Base-by-base conservation (phyloP, 345 rosid genomes). In the Euphorbia lathyris region DNA sequence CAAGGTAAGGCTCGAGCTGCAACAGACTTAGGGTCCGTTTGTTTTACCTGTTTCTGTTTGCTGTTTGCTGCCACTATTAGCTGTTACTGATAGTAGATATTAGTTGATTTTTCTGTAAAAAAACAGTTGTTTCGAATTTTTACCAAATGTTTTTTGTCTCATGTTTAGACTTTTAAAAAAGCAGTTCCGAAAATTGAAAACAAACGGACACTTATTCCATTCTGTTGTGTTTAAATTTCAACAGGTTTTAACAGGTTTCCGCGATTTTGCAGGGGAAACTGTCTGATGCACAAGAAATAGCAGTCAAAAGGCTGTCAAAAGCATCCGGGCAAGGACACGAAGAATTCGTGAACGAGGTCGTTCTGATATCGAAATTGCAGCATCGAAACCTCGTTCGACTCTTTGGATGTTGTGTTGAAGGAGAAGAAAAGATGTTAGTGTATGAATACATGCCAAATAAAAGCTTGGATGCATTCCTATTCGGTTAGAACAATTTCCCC, bases 311-410 rank as follows among this genome's bases (percentile, higher is more conserved):
- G 58, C 70, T 79, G 5, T 72, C 75, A 8, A 65, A 11, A 16
- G 68, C 66, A 26, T 77, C 82, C 0, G 76, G 72, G 10, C 82
- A 75, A 63, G 80, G 83, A 16, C 62, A 51, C 2, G 74, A 73
- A 66, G 83, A 85, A 65, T 82, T 85, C 51, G 65, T 65, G 72
- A 83, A 76, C 22, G 85, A 58, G 36, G 62, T 58, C 26, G n/a
- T 58, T 3, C 17, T 29, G 36, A 58, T 58, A 29, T 58, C 36
- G 9, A 58, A 58, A 29, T 36, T 58, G 17, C 62, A 58, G 13
- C 80, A 72, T 16, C 36, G 70, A 63, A 77, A 77, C 55, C 66
- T 68, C 19, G 80, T 67, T 3, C 72, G 62, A n/a, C 65, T 72
- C 5, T 7, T 63, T 19, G 80, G 76, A 3, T 76, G 59, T 22